A percentile compares a stretch with the other conserved stretches of the same genome.
These are phyloP conservation scores for Microdochium paspali DNA, from an alignment of 2,329 filamentous ascomycete species.

Conservation along the genomic window DNA sequence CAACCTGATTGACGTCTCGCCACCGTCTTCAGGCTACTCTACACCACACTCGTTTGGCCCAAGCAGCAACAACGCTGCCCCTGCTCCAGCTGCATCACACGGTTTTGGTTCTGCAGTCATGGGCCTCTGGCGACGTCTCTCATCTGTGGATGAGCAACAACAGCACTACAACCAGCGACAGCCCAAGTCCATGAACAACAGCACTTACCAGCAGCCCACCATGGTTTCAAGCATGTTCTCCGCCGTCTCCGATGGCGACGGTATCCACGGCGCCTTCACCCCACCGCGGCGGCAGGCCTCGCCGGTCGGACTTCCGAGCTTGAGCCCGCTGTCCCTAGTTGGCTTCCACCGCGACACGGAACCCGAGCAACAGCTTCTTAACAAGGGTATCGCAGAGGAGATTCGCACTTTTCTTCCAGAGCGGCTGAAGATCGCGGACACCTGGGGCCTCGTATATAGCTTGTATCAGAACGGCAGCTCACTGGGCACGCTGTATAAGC, in stretches of 20 bases:
- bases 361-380: constrained; percentile 56
- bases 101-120: constrained; percentile 23
- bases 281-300: constrained; percentile 56
- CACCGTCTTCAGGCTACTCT: constrained; percentile 13
- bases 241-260: constrained; percentile 25
- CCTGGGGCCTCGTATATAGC: constrained; percentile 81
- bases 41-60: constrained; percentile 7
- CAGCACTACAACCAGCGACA: constrained; percentile 11
- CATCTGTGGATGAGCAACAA: constrained; percentile 30
- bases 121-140: constrained; percentile 60
- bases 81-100: constrained; percentile 6
- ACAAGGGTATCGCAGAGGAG: constrained; percentile 73
- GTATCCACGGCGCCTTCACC: constrained; percentile 50
- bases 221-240: constrained; percentile 4
- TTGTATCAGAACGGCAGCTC: constrained; percentile 88
- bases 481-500: constrained; percentile 75
- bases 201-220: neutral
- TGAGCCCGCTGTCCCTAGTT: constrained; percentile 67
- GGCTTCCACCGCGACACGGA: constrained; percentile 56
- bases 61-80: constrained; percentile 3
- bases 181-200: constrained; percentile 5
- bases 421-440: constrained; percentile 75
- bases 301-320: constrained; percentile 79
- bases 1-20: constrained; percentile 20
- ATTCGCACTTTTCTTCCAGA: constrained; percentile 83